A percentile compares a stretch with the other conserved stretches of the same genome.
These are phyloP conservation scores for Actinomortierella wolfii DNA, from an alignment of 371 early-diverging fungal genomes.

Conservation along the genomic window DNA sequence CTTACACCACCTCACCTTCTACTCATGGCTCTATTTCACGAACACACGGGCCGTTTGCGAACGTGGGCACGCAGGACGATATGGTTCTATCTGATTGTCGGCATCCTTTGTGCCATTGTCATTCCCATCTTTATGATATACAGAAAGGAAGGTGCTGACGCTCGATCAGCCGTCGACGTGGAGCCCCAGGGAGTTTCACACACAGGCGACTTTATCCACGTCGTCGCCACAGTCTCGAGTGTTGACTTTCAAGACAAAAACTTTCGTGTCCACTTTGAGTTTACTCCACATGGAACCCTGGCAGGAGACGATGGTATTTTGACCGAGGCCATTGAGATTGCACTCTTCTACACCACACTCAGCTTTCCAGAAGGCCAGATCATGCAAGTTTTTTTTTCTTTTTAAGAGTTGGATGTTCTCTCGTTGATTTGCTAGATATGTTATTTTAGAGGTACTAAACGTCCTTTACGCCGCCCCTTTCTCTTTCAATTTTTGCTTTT, in stretches of 20 bases:
- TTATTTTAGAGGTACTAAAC: too few species aligned
- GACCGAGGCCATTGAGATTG: conserved; percentile 10
- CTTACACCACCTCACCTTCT: conserved; percentile 46
- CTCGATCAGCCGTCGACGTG: conserved; percentile 39
- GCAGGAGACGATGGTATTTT: conserved; percentile 36
- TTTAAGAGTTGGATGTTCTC: too few species aligned
- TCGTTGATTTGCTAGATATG: not conserved
- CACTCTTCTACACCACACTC: conserved; percentile 35
- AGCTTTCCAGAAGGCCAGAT: conserved; percentile 34
- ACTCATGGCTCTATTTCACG: conserved; percentile 70
- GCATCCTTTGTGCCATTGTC: conserved; percentile 36
- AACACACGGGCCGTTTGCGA: conserved; percentile 57
- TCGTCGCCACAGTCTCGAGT: conserved; percentile 29
- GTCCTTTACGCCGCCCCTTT: not conserved
- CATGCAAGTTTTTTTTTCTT: conserved; percentile 19
- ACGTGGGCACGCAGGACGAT: conserved; percentile 74
- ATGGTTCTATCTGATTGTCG: conserved; percentile 43
- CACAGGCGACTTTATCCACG: conserved; percentile 33
- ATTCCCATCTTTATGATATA: conserved; percentile 47
- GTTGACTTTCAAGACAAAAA: conserved; percentile 46
- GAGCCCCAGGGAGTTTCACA: conserved; percentile 30
- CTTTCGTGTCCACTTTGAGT: conserved; percentile 41
- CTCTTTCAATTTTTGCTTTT: not conserved
- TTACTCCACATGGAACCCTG: conserved; percentile 38
- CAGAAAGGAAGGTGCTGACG: conserved; percentile 31